Evolutionary conservation across 805 yeast species (phyloP).

Genomic region (Yarrowia yakushimensis): DNA sequence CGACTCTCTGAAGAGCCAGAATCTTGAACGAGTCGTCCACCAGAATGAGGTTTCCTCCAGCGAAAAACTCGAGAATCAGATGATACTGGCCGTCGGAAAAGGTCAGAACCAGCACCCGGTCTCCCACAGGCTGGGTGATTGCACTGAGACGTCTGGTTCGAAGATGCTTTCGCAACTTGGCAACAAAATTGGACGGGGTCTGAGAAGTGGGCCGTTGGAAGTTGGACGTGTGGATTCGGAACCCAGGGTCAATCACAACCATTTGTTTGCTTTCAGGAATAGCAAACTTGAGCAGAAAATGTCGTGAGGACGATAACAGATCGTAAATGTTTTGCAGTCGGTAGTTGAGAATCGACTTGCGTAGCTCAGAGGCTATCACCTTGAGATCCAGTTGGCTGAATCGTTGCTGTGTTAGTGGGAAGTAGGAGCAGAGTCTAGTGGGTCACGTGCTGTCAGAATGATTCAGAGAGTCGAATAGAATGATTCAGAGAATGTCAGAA

Average conservation of each 20-base stretch:
- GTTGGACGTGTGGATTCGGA: constrained; percentile 71
- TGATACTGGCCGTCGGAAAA: constrained; percentile 78
- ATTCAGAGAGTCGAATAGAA: no score
- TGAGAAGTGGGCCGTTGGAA: constrained; percentile 78
- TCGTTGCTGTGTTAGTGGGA: constrained; percentile 57
- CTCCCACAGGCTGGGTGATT: constrained; percentile 70
- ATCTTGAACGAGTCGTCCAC: constrained; percentile 68
- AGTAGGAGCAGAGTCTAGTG: no score
- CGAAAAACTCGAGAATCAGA: constrained; percentile 84
- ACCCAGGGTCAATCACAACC: constrained; percentile 81
- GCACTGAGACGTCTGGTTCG: constrained; percentile 73
- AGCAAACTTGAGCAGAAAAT: constrained; percentile 74
- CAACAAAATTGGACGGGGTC: constrained; percentile 79
- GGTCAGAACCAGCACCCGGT: constrained; percentile 76
- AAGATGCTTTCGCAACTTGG: constrained; percentile 81
- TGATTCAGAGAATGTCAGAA: no score
- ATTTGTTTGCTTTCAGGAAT: constrained; percentile 76
- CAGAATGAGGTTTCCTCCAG: constrained; percentile 87
- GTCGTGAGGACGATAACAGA: constrained; percentile 64
- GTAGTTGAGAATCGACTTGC: constrained; percentile 53
- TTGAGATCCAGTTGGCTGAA: constrained; percentile 79
- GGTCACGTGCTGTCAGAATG: no score
- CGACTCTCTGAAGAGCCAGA: constrained; percentile 71
- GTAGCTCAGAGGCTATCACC: constrained; percentile 64
- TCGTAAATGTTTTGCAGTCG: constrained; percentile 84